phyloP scores from a whole-genome alignment of 75 land plant species.

The Adiantum capillusveneris region DNA sequence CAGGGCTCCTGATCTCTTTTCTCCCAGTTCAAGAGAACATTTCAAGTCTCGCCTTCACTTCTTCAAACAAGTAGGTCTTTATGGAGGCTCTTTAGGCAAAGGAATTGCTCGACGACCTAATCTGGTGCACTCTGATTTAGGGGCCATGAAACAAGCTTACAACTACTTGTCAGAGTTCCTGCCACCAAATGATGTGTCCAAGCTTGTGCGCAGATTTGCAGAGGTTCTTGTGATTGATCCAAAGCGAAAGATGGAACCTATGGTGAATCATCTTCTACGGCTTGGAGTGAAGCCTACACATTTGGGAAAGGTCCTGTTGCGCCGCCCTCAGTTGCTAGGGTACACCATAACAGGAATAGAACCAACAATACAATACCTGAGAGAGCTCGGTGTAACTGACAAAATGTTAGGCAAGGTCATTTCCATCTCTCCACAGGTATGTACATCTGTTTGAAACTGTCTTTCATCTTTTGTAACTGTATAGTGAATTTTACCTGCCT shows the following conservation, averaged over 20 bases:
- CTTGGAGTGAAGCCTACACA: slow-evolving; percentile 26
- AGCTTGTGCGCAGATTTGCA: slow-evolving; percentile 20
- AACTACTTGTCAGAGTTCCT: slow-evolving; percentile 14
- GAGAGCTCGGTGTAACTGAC: slow-evolving; percentile 25
- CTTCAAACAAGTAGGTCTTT: slow-evolving; percentile 15
- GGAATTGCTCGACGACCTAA: slow-evolving; percentile 25
- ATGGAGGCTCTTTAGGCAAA: slow-evolving; percentile 20
- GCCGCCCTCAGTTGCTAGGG: slow-evolving; percentile 25
- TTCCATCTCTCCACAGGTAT: slow-evolving; percentile 27
- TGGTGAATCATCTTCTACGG: slow-evolving; percentile 17
- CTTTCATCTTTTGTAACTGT: too few species aligned
- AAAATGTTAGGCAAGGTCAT: slow-evolving; percentile 24
- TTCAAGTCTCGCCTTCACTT: slow-evolving; percentile 20
- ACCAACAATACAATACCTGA: slow-evolving; percentile 19
- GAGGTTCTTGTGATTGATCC: slow-evolving; percentile 28
- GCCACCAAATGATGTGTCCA: slow-evolving; percentile 12
- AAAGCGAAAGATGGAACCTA: slow-evolving; percentile 24
- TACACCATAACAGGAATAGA: slow-evolving; percentile 26
- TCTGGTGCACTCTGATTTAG: slow-evolving; percentile 12
- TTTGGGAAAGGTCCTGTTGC: slow-evolving; percentile 21
- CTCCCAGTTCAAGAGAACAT: slow-evolving; percentile 17
- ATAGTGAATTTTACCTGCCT: too few species aligned
- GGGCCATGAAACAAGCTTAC: slow-evolving; percentile 13
- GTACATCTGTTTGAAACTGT: too few species aligned
- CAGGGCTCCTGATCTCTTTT: slow-evolving; percentile 23